Evolutionary conservation across 2,329 filamentous ascomycete species (phyloP), one percentile per base, ranked within the genome.

Genomic region (Cytospora leucostoma): DNA sequence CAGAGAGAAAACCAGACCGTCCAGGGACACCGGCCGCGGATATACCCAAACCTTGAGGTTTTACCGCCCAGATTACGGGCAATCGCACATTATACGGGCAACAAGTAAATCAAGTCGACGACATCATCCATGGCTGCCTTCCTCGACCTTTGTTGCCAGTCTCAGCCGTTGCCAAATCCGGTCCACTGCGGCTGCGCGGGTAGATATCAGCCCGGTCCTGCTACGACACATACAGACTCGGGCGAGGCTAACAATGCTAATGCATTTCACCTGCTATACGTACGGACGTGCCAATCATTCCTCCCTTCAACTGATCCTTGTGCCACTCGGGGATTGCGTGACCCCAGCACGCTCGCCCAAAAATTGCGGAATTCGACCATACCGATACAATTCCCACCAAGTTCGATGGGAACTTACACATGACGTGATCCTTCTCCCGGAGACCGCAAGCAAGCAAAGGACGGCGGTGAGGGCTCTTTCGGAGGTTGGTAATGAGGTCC

Each of bases 181-280:
- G 50, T 27, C 35, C 32, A 55, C 34, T 32, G 37, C 51, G 51
- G 58, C 32, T 61, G 55, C 38, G 37, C 51, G 51, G 58, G 38
- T 61, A 61, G 51, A 55, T 49, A 55, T 19, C 32, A 27, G 32
- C 5, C 50, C 40, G 19, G 7, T 15, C 40, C 1, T 44, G 40
- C 17, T 19, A 21, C n/a, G 7, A 27, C 7, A 47, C 27, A 27
- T 27, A 27, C 27, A 27, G 27, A 21, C 11, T 21, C n/a, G 21
- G n/a, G 44, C 44, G n/a, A n/a, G 44, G 44, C 44, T 47, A 47
- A 47, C 5, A 47, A 47, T 21, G n/a, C 44, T 21, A 47, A 21
- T 11, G n/a, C 15, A n/a, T n/a, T 7, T n/a, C 15, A 27, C 3
- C 13, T n/a, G 38, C 17, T 44, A 7, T n/a, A n/a, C 15, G 8